Evolutionary conservation across 495 filamentous ascomycete genomes (phyloP).

Genomic region (Amniculicola lignicola): DNA sequence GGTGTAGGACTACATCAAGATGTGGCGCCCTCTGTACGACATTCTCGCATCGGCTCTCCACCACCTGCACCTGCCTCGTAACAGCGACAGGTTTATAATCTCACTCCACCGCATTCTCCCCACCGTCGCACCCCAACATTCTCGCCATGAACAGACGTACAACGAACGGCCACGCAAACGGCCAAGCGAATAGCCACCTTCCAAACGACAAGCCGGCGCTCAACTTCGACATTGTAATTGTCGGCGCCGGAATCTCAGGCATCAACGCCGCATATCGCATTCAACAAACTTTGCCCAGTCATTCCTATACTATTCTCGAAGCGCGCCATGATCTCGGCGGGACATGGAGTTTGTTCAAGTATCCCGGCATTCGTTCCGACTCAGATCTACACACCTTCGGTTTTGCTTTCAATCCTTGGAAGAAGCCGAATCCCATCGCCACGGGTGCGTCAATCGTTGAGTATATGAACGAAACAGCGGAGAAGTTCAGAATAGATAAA

Average conservation of each 20-base stretch:
- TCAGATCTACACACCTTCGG: constrained; percentile 36
- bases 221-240: constrained; percentile 61
- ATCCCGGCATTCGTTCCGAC: constrained; percentile 37
- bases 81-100: not conserved
- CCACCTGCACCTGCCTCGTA: not conserved
- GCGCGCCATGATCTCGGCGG: constrained; percentile 26
- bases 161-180: constrained; percentile 4
- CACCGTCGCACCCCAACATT: not conserved
- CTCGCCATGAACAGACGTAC: not conserved
- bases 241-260: constrained; percentile 73
- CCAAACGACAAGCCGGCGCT: no score
- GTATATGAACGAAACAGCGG: constrained; percentile 61
- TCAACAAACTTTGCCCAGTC: constrained; percentile 56
- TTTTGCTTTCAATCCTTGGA: constrained; percentile 35
- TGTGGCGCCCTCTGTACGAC: no score
- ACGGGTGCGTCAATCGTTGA: constrained; percentile 56
- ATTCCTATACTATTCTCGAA: constrained; percentile 43
- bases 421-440: constrained; percentile 56
- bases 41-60: constrained; percentile 6
- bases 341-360: constrained; percentile 36
- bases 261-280: constrained; percentile 72
- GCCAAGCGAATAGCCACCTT: not conserved
- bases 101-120: not conserved
- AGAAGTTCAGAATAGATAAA: constrained; percentile 58
- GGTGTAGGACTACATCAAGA: no score